Evolutionary conservation across 163 green algal genomes (phyloP), one percentile per base, ranked within the genome.

Genomic region (Coccomyxa subellipsoidea): DNA sequence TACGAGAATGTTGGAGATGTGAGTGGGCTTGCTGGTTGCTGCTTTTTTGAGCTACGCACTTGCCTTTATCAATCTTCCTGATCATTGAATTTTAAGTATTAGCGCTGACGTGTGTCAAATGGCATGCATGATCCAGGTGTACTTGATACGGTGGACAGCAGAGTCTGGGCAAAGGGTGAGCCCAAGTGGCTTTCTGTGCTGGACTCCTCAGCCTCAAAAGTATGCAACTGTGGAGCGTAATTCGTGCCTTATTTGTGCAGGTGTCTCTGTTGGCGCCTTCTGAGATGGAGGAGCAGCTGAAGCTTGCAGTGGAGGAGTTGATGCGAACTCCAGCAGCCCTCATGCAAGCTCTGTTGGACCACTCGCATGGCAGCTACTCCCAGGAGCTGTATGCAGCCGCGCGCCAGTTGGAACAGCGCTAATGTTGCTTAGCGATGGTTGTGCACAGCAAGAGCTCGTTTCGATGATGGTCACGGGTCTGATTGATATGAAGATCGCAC

Each of bases 311-410:
- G 36, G 82, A 76, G 21, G 82, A 85, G 66, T 38, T 87, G 38
- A 35, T 84, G 59, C 25, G 35, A 5, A 73, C 84, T 32, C 88
- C 89, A 4, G 27, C 76, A 39, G 66, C 69, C 21, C 54, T 54
- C 12, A 34, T 89, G 40, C 88, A 90, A 80, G 84, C 86, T 3
- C 85, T 90, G 76, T 76, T 95, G 79, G 92, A 96, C 75, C 92
- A 96, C 73, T 88, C 92, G 77, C 89, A 94, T 79, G 83, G 86
- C 31, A 90, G 78, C 69, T 96, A 96, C 72, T 71, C 86, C 4
- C 87, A 94, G 70, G 92, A 94, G 83, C 81, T 96, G n/a, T 85
- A 92, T 27, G 84, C 84, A 6, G 90, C 92, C 21, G 92, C 92
- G 12, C 34, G 53, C 32, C 72, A 86, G 38, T 53, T 83, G 37